phyloP scores from a whole-genome alignment of 257 asterid species.

The Nicotiana paniculata region DNA sequence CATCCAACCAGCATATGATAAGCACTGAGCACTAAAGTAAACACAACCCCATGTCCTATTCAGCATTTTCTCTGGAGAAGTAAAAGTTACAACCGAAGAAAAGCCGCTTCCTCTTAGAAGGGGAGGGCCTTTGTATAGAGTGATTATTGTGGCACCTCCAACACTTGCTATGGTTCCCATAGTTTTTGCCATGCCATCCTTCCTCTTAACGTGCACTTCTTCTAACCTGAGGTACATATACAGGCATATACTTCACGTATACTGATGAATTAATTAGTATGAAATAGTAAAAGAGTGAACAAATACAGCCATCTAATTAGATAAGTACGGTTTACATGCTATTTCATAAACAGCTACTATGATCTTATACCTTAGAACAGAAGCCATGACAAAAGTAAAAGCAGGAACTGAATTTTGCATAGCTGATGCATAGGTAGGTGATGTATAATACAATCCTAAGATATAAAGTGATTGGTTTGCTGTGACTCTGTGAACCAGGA shows the following conservation, averaged over 20 bases:
- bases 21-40: slow-evolving; percentile 64
- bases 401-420: slow-evolving; percentile 87
- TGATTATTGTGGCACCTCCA: slow-evolving; percentile 62
- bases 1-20: slow-evolving; percentile 93
- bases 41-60: slow-evolving; percentile 78
- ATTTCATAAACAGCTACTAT: too few species aligned
- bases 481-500: slow-evolving; percentile 40
- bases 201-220: slow-evolving; percentile 32
- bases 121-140: slow-evolving; percentile 55
- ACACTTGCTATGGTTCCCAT: slow-evolving; percentile 64
- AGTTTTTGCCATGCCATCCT: slow-evolving; percentile 65
- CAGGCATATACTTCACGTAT: too few species aligned
- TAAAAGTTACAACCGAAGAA: slow-evolving; percentile 8
- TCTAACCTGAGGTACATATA: slow-evolving; percentile 34
- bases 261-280: too few species aligned
- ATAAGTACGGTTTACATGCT: too few species aligned
- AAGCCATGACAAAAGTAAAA: slow-evolving; percentile 49
- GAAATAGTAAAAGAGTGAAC: too few species aligned
- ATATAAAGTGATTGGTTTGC: slow-evolving; percentile 82
- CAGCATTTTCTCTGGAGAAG: slow-evolving; percentile 30
- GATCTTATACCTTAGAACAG: slow-evolving; percentile 40
- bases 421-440: slow-evolving; percentile 81
- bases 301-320: neutral
- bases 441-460: slow-evolving; percentile 66
- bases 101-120: neutral